Conservation (phyloP, 495 filamentous ascomycete species). For the Thermothielavioides terrestris region DNA sequence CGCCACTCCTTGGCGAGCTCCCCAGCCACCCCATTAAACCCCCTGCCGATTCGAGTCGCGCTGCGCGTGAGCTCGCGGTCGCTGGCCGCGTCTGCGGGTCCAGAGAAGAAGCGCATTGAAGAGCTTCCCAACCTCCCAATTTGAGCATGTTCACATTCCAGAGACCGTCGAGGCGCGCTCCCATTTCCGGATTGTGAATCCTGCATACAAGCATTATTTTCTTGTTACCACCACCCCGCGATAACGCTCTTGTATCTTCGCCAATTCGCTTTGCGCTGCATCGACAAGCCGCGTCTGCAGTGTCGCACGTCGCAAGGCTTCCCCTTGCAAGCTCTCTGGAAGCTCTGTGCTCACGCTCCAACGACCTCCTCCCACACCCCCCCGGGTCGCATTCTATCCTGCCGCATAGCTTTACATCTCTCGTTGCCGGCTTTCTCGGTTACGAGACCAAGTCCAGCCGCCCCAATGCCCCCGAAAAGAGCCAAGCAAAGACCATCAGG, state of each 20-base stretch:
- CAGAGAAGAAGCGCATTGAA: neutral
- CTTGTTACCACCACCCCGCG: neutral
- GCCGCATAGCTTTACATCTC: neutral
- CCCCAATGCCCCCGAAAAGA: conserved; percentile 7
- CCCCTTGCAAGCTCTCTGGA: no score
- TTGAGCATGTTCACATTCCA: conserved; percentile 5
- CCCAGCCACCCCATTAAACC: conserved; percentile 17
- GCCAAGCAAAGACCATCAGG: neutral
- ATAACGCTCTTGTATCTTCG: neutral
- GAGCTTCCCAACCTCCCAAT: conserved; percentile 8
- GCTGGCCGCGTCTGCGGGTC: neutral
- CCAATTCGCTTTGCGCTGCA: neutral
- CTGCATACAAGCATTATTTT: neutral
- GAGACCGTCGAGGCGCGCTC: neutral
- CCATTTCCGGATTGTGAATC: neutral
- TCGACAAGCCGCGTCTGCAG: neutral
- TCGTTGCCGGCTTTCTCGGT: no score
- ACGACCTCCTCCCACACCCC: neutral
- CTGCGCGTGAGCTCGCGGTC: neutral
- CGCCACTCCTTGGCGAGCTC: no score
- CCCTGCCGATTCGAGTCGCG: conserved; percentile 4
- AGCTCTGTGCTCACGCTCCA: neutral
- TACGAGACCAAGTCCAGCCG: neutral
- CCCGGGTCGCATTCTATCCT: neutral
- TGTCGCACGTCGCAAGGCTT: conserved; percentile 1